Conservation (phyloP, 129 eudicot species). For the Pulicaria dysenterica region DNA sequence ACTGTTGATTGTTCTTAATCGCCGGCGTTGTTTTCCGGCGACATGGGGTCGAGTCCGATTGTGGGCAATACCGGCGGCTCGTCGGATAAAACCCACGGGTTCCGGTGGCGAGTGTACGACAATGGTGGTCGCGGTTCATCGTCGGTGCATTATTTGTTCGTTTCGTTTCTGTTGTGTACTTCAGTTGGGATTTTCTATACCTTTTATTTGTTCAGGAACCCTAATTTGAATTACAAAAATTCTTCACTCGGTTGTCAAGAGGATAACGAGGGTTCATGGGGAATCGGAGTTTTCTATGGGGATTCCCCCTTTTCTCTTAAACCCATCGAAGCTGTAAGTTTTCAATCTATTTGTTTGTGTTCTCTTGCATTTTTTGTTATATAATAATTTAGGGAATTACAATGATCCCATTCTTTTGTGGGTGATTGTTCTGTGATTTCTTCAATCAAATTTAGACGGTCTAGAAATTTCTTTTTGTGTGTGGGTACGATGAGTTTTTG, state of each 20-base stretch:
- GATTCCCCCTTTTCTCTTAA: conserved; percentile 77
- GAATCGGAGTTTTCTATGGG: conserved; percentile 82
- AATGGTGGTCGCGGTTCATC: conserved; percentile 27
- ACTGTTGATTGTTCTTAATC: background rate
- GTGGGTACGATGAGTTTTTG: too few species aligned
- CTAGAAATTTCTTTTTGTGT: too few species aligned
- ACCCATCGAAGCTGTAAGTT: conserved; percentile 78
- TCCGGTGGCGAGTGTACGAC: conserved; percentile 40
- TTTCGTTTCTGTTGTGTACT: conserved; percentile 35
- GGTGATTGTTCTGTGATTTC: background rate
- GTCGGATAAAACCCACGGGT: conserved; percentile 34
- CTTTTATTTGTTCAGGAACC: conserved; percentile 31
- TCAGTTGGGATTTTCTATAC: conserved; percentile 40
- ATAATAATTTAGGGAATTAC: conserved; percentile 12
- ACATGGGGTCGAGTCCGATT: conserved; percentile 40
- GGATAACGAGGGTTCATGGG: conserved; percentile 94
- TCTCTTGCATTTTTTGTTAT: background rate
- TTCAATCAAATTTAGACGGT: too few species aligned
- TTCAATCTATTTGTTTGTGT: conserved; percentile 3
- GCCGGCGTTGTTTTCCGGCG: conserved; percentile 5
- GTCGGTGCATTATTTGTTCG: conserved; percentile 31
- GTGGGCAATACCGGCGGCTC: conserved; percentile 30
- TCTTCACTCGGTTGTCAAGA: conserved; percentile 57
- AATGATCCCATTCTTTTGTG: background rate
- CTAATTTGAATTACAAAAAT: conserved; percentile 11